Base-by-base conservation (phyloP, 2,329 filamentous ascomycete genomes). In the Claviceps sp. region DNA sequence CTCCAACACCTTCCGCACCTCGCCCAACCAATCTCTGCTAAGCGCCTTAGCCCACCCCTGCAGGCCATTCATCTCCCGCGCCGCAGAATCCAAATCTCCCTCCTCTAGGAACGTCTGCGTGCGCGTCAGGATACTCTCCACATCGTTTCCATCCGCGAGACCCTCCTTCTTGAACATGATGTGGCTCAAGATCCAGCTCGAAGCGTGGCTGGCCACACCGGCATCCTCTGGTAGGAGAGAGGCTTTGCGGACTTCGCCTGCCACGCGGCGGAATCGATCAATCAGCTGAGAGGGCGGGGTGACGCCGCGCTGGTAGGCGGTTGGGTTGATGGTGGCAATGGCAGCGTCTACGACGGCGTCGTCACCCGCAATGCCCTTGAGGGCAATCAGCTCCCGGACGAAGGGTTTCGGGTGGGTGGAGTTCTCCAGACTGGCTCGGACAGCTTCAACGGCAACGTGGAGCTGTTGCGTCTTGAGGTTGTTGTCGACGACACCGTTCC, bases 401-500 rank as follows among this genome's bases (percentile, higher is more conserved):
- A 98, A 98, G 4, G 93, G 93, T 43, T 81, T 79, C 20, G 91
- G 86, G 60, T 83, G 77, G 13, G 63, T 60, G 13, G 83, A 77
- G 57, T 85, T 84, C 63, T 89, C 84, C 22, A 97, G 79, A 49
- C 85, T 88, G 53, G 87, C 82, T 58, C 88, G 85, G 49, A 97
- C 89, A 40, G 91, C 88, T 65, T 98, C 93, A 34, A 97, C 86
- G 20, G 93, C 93, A 38, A 98, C 88, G 64, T 96, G 88, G 29
- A 98, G 82, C 71, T 97, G 90, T 69, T 98, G 93, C 0, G 93
- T 96, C 68, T 87, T 85, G 56, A 97, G 79, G 70, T 93, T 97
- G 54, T 80, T 76, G 65, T 97, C 89, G 22, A 98, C 82, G 39
- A 97, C 88, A 42, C 83, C 80, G 69, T 91, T 94, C 89, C 89